phyloP scores from a whole-genome alignment of 805 yeast genomes.

The Cyberlindnera euphorbiiphila region DNA sequence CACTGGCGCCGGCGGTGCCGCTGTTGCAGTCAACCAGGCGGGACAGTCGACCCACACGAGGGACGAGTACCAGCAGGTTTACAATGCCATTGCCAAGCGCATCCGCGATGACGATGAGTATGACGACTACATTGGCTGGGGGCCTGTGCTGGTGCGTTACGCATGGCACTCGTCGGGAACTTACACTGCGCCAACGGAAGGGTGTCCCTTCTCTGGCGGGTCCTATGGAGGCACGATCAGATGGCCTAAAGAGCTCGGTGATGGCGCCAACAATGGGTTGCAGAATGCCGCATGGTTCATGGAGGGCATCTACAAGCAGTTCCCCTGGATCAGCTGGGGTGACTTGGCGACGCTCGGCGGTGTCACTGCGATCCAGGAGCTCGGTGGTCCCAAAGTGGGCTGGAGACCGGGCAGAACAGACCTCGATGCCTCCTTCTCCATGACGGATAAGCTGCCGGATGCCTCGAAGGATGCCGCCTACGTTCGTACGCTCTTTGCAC shows the following conservation, averaged over 20 bases:
- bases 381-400: slow-evolving; percentile 71
- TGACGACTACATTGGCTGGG: slow-evolving; percentile 66
- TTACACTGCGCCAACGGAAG: slow-evolving; percentile 50
- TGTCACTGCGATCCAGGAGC: slow-evolving; percentile 70
- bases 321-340: slow-evolving; percentile 72
- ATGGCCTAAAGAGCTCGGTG: slow-evolving; percentile 52
- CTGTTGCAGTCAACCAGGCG: slow-evolving; percentile 25
- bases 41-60: slow-evolving; percentile 23
- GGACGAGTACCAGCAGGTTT: slow-evolving; percentile 61
- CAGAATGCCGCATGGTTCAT: slow-evolving; percentile 48
- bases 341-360: slow-evolving; percentile 81
- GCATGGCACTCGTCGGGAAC: slow-evolving; percentile 92
- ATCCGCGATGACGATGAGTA: slow-evolving; percentile 52
- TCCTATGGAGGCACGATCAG: slow-evolving; percentile 68
- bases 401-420: slow-evolving; percentile 87
- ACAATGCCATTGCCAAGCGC: slow-evolving; percentile 66
- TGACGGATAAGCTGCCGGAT: slow-evolving; percentile 73
- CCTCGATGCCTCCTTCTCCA: slow-evolving; percentile 43
- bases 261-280: slow-evolving; percentile 49
- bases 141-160: slow-evolving; percentile 73
- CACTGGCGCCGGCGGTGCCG: slow-evolving; percentile 33
- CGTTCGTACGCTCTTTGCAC: slow-evolving; percentile 56
- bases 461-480: slow-evolving; percentile 64
- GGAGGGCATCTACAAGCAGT: slow-evolving; percentile 51
- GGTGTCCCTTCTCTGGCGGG: slow-evolving; percentile 47